phyloP scores from a whole-genome alignment of 2,329 filamentous ascomycete genomes.

The Aspergillus piperis region DNA sequence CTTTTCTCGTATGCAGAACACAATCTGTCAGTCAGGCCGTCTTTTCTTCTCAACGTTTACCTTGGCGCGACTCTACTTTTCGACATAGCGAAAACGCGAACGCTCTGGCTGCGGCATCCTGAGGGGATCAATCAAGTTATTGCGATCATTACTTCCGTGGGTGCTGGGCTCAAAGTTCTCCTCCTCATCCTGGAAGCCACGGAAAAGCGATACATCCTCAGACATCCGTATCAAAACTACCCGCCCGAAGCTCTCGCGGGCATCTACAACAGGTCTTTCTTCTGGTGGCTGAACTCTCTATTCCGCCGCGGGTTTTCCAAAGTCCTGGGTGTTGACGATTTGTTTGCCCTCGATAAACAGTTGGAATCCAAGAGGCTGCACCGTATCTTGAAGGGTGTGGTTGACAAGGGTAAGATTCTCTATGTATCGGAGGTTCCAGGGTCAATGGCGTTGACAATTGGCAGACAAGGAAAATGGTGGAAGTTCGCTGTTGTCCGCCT shows the following conservation, averaged over 20 bases:
- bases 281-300: constrained; percentile 58
- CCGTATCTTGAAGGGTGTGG: constrained; percentile 38
- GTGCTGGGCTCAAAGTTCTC: constrained; percentile 46
- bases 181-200: constrained; percentile 49
- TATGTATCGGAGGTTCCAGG: fast-evolving
- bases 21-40: constrained; percentile 47
- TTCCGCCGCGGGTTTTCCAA: constrained; percentile 53
- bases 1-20: constrained; percentile 53
- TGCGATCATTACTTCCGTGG: constrained; percentile 46
- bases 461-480: constrained; percentile 27
- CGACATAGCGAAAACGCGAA: constrained; percentile 50
- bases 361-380: constrained; percentile 46
- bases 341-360: constrained; percentile 49
- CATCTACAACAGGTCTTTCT: constrained; percentile 51
- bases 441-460: constrained; percentile 11
- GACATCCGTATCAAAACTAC: constrained; percentile 39
- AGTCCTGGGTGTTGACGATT: constrained; percentile 46
- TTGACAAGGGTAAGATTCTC: constrained; percentile 39
- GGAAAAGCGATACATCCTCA: constrained; percentile 48
- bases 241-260: constrained; percentile 56
- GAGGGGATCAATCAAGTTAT: constrained; percentile 37
- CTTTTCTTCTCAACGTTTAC: constrained; percentile 51
- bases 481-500: constrained; percentile 33
- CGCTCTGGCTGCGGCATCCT: constrained; percentile 41
- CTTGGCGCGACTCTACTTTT: constrained; percentile 50